Evolutionary conservation across 495 filamentous ascomycete species (phyloP).

Genomic region (Hyaloscypha hepaticicola): DNA sequence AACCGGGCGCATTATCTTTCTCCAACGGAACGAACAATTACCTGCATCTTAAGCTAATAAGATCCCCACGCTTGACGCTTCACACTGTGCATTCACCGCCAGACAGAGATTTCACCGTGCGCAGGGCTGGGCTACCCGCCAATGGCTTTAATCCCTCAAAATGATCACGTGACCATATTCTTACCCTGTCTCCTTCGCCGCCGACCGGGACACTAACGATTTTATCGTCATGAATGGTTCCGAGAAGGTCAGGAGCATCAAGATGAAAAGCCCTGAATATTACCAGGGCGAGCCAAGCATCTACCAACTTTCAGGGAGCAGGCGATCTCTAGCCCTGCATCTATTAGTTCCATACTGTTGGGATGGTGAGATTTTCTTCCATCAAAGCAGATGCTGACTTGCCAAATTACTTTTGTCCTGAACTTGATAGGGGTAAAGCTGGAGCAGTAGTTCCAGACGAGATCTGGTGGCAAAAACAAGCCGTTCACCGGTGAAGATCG

Average conservation of each 20-base stretch:
- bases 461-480: no score
- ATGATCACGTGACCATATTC: background rate
- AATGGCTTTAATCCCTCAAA: constrained; percentile 22
- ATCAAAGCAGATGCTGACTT: background rate
- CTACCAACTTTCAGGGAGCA: background rate
- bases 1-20: constrained; percentile 2
- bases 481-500: background rate
- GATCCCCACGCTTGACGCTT: constrained; percentile 15
- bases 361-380: background rate
- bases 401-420: background rate
- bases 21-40: constrained; percentile 12
- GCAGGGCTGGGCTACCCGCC: background rate
- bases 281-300: background rate
- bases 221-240: background rate
- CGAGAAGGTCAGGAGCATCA: background rate
- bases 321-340: background rate
- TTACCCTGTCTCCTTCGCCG: background rate
- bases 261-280: background rate
- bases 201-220: background rate
- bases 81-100: constrained; percentile 14
- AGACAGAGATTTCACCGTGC: constrained; percentile 7
- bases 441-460: background rate
- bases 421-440: background rate
- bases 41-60: constrained; percentile 18
- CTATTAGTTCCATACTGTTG: background rate